phyloP scores from a whole-genome alignment of 768 basidiomycete species.

The Podaxis carcinomalis region DNA sequence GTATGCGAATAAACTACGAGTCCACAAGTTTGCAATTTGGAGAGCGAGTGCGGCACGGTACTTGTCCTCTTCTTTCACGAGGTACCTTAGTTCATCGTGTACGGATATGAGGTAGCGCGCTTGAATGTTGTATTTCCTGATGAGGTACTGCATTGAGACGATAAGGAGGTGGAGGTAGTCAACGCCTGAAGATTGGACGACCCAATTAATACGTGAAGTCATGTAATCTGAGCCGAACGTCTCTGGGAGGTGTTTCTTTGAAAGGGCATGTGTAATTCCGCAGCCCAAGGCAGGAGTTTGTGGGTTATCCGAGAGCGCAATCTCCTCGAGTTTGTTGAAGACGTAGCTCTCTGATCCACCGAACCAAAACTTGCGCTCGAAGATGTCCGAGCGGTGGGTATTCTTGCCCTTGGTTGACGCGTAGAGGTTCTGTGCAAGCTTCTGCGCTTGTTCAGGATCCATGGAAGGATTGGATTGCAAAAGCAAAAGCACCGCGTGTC shows the following conservation, averaged over 20 bases:
- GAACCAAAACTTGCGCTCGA: constrained; percentile 89
- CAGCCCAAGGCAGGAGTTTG: constrained; percentile 93
- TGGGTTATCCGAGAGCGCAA: constrained; percentile 82
- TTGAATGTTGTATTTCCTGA: constrained; percentile 72
- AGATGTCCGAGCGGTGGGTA: constrained; percentile 69
- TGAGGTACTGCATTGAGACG: constrained; percentile 89
- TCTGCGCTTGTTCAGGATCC: constrained; percentile 72
- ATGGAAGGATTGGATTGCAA: constrained; percentile 81
- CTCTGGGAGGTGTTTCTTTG: constrained; percentile 80
- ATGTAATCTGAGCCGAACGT: constrained; percentile 85
- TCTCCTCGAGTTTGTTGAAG: constrained; percentile 97
- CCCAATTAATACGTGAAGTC: constrained; percentile 98
- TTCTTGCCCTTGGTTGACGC: constrained; percentile 91
- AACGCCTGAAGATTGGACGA: constrained; percentile 96
- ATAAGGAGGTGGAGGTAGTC: constrained; percentile 97
- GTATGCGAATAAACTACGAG: constrained; percentile 84
- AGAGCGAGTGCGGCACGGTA: constrained; percentile 90
- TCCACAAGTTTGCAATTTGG: constrained; percentile 96
- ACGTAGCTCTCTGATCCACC: constrained; percentile 95
- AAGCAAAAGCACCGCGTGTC: constrained; percentile 84
- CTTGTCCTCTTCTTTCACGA: constrained; percentile 83
- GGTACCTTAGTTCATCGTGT: constrained; percentile 94
- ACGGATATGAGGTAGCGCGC: constrained; percentile 96
- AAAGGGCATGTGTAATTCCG: constrained; percentile 90
- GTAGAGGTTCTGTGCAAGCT: constrained; percentile 81